Percentiles rank a stretch among this genome's conserved stretches.
phyloP scores from a whole-genome alignment of 1,139 yeast genomes.

The Suhomyces panamericanus region DNA sequence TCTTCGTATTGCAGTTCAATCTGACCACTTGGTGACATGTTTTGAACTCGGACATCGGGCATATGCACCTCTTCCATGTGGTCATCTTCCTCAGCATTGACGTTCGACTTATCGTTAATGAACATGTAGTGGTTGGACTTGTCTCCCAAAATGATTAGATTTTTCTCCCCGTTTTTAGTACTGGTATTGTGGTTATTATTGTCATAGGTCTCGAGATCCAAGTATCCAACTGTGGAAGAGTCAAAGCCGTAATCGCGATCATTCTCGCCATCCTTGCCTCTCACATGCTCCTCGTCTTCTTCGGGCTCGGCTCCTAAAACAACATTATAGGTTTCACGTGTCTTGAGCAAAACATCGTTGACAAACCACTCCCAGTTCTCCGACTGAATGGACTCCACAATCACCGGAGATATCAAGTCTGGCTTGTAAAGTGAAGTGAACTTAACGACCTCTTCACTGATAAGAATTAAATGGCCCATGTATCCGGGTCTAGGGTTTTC shows the following conservation, averaged over 20 bases:
- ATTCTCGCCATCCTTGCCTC: slow-evolving; percentile 14
- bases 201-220: slow-evolving; percentile 36
- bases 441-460: slow-evolving; percentile 52
- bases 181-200: slow-evolving; percentile 8
- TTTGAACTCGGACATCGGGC: slow-evolving; percentile 23
- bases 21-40: slow-evolving; percentile 26
- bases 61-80: slow-evolving; percentile 20
- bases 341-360: slow-evolving; percentile 41
- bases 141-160: slow-evolving; percentile 37
- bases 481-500: slow-evolving; percentile 45
- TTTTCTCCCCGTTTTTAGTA: slow-evolving; percentile 14
- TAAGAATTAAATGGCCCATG: slow-evolving; percentile 48
- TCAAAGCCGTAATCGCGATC: slow-evolving; percentile 30
- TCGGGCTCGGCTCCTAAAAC: slow-evolving; percentile 43
- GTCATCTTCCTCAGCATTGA: slow-evolving; percentile 4
- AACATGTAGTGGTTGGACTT: slow-evolving; percentile 37
- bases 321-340: slow-evolving; percentile 49
- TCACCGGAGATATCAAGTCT: slow-evolving; percentile 46
- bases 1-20: slow-evolving; percentile 8
- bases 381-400: slow-evolving; percentile 39
- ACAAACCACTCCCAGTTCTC: slow-evolving; percentile 51
- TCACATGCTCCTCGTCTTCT: slow-evolving; percentile 21
- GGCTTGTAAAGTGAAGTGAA: slow-evolving; percentile 52
- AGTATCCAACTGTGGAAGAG: slow-evolving; percentile 36
- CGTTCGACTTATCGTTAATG: slow-evolving; percentile 21